Conservation (phyloP, 75 land plant genomes). For the Selaginella tamariscina region DNA sequence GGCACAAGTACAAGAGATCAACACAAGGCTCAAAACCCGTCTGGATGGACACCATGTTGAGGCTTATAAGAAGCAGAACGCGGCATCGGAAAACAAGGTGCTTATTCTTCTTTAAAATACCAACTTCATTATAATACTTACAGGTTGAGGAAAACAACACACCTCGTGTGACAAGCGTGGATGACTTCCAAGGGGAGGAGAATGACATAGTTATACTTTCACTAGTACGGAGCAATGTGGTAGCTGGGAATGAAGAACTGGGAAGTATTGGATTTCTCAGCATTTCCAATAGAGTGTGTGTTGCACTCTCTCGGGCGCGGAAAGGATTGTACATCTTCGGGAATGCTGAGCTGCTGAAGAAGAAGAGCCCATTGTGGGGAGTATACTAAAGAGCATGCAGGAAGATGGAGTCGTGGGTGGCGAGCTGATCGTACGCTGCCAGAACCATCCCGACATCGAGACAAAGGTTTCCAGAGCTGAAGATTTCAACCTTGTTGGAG, state of each 20-base stretch:
- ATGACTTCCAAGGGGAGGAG: conserved; percentile 30
- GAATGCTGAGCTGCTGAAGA: conserved; percentile 18
- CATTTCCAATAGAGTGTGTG: conserved; percentile 24
- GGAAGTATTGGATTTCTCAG: conserved; percentile 22
- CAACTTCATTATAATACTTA: background rate
- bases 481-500: conserved; percentile 13
- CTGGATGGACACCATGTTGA: background rate
- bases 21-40: background rate
- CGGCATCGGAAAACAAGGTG: no score
- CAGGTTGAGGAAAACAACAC: background rate
- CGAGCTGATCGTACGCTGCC: conserved; percentile 12
- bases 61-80: conserved; percentile 10
- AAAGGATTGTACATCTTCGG: conserved; percentile 27
- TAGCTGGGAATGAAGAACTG: conserved; percentile 10
- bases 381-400: conserved; percentile 8
- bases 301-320: conserved; percentile 28
- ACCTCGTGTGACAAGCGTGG: conserved; percentile 25
- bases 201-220: conserved; percentile 23
- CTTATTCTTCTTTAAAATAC: no score
- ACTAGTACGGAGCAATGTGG: conserved; percentile 15
- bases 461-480: background rate
- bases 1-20: conserved; percentile 11
- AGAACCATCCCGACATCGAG: conserved; percentile 19
- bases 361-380: conserved; percentile 19
- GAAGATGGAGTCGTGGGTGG: conserved; percentile 4